Base-by-base conservation (phyloP, 345 rosid genomes). In the Hypericum perforatum region DNA sequence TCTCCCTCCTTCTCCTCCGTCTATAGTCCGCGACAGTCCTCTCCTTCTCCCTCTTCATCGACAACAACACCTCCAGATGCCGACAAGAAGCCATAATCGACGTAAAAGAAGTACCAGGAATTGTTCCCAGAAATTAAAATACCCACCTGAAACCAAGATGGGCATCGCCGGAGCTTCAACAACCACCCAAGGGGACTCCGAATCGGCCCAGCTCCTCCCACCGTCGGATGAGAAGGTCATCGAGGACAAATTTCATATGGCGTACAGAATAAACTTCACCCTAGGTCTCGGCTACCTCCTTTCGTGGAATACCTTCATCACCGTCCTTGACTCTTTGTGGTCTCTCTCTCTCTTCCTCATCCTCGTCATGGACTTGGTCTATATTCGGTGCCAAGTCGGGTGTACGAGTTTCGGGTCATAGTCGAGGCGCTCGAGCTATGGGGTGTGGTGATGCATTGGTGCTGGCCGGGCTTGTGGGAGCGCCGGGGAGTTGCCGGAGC, bases 301-400 rank as follows among this genome's bases (percentile, higher is more conserved):
- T 69, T 97, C 98, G n/a, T 88, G 98, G 98, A 92, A 92, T 80
- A 67, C 94, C 42, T 92, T 83, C 86, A 85, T 92, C 76, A 92
- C 98, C 43, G 7, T 7, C 43, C 9, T 11, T 11, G 11, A 7
- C 43, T 7, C 52, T 15, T 71, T 88, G 44, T 85, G 81, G 49
- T 75, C 71, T 2, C 68, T 80, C 61, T 14, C 89, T 37, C 59
- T 92, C 59, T 62, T 92, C 37, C 73, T 88, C 40, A 89, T 84
- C 15, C 98, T 94, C 7, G 62, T 82, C 15, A 65, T 85, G 78
- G 98, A 92, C 49, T 73, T 72, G 22, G 73, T 72, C 13, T 88
- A 85, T 47, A 73, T 84, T 5, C 83, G 76, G 72, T 95, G 97
- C 9, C 81, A 68, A 63, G 76, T 88, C 56, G 94, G 98, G 39